A percentile compares a stretch with the other conserved stretches of the same genome.
Evolutionary conservation across 163 green algal species (phyloP).

Genomic region (Botryococcus braunii): DNA sequence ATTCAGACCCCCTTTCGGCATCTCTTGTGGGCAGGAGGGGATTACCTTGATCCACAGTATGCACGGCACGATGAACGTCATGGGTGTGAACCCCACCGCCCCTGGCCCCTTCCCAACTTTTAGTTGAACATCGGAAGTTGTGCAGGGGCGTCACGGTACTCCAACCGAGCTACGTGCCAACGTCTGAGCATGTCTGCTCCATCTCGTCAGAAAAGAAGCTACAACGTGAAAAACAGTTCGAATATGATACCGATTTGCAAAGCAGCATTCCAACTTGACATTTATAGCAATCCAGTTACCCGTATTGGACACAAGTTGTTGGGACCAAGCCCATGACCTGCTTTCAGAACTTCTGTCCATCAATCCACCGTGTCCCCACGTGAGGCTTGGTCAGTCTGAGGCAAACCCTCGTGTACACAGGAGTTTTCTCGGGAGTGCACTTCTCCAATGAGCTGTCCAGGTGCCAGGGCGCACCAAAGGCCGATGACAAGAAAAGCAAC

Average conservation of each 20-base stretch:
- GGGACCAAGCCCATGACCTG: too few species aligned
- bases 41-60: slow-evolving; percentile 13
- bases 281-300: neutral
- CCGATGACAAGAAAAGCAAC: too few species aligned
- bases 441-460: too few species aligned
- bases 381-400: too few species aligned
- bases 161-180: neutral
- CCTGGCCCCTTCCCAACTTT: slow-evolving; percentile 8
- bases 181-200: neutral
- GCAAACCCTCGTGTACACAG: too few species aligned
- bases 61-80: slow-evolving; percentile 17
- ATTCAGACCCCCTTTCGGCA: neutral
- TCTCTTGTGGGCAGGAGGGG: neutral
- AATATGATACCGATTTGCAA: neutral
- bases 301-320: too few species aligned
- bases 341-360: too few species aligned
- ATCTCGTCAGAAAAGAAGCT: too few species aligned
- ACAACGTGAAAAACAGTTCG: neutral
- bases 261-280: neutral
- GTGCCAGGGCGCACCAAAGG: too few species aligned
- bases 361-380: too few species aligned
- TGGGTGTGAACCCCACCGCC: slow-evolving; percentile 13
- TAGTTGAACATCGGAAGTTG: neutral
- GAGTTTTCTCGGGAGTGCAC: too few species aligned
- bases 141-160: neutral